These are phyloP conservation scores for Saturnispora silvae DNA, from an alignment of 805 yeast species.

Conservation along the genomic window DNA sequence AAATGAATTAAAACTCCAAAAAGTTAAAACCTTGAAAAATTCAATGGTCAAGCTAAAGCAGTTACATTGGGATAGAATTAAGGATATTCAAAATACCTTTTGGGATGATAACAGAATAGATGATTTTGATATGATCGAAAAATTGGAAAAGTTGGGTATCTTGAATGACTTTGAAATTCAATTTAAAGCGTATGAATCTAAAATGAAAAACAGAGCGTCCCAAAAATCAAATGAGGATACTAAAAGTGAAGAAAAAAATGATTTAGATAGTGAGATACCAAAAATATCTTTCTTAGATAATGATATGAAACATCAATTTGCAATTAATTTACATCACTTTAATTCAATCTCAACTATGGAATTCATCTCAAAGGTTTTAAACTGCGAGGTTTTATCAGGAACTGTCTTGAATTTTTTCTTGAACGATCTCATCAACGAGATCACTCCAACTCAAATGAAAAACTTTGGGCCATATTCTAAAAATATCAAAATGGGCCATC, in stretches of 20 bases:
- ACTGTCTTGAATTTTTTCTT: constrained; percentile 62
- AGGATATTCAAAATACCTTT: constrained; percentile 45
- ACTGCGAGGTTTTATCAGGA: constrained; percentile 48
- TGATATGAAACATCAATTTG: constrained; percentile 70
- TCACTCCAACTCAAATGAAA: constrained; percentile 44
- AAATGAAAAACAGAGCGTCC: constrained; percentile 22
- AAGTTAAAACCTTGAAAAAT: constrained; percentile 12
- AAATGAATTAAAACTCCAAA: constrained; percentile 8
- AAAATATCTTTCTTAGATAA: constrained; percentile 51
- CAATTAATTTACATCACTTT: constrained; percentile 63
- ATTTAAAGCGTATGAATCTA: constrained; percentile 35
- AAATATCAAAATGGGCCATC: constrained; percentile 29
- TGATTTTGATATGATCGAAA: constrained; percentile 34
- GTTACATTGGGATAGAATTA: constrained; percentile 74
- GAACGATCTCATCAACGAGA: constrained; percentile 51
- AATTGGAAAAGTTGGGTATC: constrained; percentile 48
- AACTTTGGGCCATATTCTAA: constrained; percentile 56
- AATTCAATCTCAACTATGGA: constrained; percentile 42
- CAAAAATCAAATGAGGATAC: constrained; percentile 31
- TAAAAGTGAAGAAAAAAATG: constrained; percentile 23
- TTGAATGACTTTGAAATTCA: constrained; percentile 52
- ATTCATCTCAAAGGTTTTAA: constrained; percentile 42
- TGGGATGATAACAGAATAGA: constrained; percentile 39
- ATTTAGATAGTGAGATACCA: not conserved
- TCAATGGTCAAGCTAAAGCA: constrained; percentile 48